Conservation (phyloP, 768 basidiomycete genomes). For the Auricularia auricula-judae region DNA sequence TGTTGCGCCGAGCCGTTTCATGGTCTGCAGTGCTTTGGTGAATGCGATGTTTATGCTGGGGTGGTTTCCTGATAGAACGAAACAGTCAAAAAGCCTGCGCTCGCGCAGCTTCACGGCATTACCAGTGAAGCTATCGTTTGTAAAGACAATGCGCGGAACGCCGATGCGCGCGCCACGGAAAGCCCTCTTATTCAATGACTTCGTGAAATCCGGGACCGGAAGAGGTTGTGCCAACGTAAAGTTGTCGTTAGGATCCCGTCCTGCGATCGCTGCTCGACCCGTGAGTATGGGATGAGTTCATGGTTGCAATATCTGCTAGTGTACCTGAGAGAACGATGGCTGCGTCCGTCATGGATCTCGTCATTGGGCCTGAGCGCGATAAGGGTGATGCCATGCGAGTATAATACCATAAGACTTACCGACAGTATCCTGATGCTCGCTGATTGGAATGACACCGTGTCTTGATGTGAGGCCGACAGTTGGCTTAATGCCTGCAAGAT, state of each 20-base stretch:
- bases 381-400: neutral
- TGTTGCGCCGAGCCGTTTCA: conserved; percentile 31
- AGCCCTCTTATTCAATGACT: conserved; percentile 37
- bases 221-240: conserved; percentile 34
- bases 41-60: conserved; percentile 25
- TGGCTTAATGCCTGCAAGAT: conserved; percentile 31
- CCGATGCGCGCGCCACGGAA: conserved; percentile 39
- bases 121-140: conserved; percentile 15
- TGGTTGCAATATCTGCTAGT: neutral
- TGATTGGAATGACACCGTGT: conserved; percentile 33
- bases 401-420: conserved; percentile 10
- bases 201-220: conserved; percentile 42
- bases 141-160: conserved; percentile 30
- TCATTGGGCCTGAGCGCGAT: conserved; percentile 14
- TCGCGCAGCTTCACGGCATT: neutral
- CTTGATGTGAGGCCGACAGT: conserved; percentile 31
- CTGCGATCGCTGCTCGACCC: conserved; percentile 24
- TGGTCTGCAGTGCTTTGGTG: conserved; percentile 25
- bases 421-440: conserved; percentile 29
- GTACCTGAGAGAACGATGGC: conserved; percentile 22
- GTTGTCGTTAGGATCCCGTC: conserved; percentile 30
- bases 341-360: conserved; percentile 26
- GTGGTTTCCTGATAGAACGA: conserved; percentile 10
- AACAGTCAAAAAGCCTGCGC: neutral
- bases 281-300: too few relatives aligned